Conservation (phyloP, 345 rosid genomes). For the Capsella bursapastoris region DNA sequence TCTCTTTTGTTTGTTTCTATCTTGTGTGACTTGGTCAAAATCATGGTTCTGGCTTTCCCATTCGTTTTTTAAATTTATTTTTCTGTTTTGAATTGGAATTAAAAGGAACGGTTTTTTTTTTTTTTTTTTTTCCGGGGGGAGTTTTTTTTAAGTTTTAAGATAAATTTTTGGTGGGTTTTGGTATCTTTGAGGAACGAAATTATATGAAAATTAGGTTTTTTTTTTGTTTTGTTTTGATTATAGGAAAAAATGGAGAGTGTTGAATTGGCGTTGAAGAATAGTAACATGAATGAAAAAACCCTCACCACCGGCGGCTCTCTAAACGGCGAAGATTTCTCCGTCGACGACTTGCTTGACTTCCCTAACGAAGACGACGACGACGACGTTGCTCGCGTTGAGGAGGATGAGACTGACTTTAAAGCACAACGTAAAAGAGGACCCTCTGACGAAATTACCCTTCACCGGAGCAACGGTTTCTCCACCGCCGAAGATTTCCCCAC, state of each 20-base stretch:
- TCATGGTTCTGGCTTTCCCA: neutral
- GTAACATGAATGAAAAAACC: slow-evolving; percentile 2
- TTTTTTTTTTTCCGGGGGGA: neutral
- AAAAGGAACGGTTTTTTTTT: slow-evolving; percentile 1
- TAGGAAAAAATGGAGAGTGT: slow-evolving; percentile 60
- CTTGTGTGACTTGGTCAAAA: neutral
- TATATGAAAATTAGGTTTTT: neutral
- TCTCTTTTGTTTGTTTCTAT: neutral
- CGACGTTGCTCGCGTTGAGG: slow-evolving; percentile 55
- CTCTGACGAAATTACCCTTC: slow-evolving; percentile 35
- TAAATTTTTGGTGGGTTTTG: neutral
- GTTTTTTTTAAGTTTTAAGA: slow-evolving; percentile 2
- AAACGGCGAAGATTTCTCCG: slow-evolving; percentile 64
- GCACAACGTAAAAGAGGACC: slow-evolving; percentile 31
- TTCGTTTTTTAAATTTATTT: neutral
- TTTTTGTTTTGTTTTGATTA: slow-evolving; percentile 7
- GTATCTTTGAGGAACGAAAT: neutral
- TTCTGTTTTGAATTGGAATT: neutral
- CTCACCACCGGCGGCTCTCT: slow-evolving; percentile 38
- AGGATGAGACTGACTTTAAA: slow-evolving; percentile 38
- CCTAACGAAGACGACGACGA: slow-evolving; percentile 67
- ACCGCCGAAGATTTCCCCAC: slow-evolving; percentile 39
- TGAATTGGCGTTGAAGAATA: slow-evolving; percentile 58
- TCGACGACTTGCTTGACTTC: slow-evolving; percentile 80
- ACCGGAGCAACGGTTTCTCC: slow-evolving; percentile 30